Evolutionary conservation across 2,329 filamentous ascomycete species (phyloP).

Genomic region (Neopestalotiopsis sp.): DNA sequence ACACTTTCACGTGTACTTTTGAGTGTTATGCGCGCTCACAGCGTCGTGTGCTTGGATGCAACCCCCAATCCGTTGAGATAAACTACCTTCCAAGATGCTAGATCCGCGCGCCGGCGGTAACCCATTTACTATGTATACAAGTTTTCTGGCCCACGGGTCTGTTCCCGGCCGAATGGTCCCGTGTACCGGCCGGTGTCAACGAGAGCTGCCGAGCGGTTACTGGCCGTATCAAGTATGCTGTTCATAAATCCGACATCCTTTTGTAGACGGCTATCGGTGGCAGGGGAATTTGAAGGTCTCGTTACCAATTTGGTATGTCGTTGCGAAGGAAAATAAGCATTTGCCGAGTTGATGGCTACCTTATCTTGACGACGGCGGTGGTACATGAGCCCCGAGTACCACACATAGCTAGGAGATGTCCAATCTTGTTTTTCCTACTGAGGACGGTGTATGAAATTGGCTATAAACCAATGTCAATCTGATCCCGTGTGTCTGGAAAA

Average conservation of each 20-base stretch:
- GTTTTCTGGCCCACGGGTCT: neutral
- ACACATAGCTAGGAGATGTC: no score
- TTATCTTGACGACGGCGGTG: neutral
- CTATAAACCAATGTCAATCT: no score
- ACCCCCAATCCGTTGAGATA: neutral
- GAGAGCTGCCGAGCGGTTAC: neutral
- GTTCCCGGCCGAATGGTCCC: neutral
- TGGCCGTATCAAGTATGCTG: neutral
- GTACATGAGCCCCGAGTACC: no score
- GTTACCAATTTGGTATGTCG: neutral
- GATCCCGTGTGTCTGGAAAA: no score
- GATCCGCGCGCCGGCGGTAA: neutral
- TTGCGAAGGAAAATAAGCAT: neutral
- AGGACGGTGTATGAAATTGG: no score
- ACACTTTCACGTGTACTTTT: slow-evolving; percentile 2
- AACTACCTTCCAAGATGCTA: neutral
- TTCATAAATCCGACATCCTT: slow-evolving; percentile 2
- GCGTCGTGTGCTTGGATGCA: neutral
- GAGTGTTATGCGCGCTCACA: neutral
- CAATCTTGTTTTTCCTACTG: no score
- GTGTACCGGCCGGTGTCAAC: neutral
- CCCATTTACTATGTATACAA: neutral
- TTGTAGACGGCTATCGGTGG: neutral
- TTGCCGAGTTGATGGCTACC: no score
- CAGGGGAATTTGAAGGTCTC: neutral